These are phyloP conservation scores for Didymella pinodella DNA, from an alignment of 2,329 filamentous ascomycete species.

Conservation along the genomic window DNA sequence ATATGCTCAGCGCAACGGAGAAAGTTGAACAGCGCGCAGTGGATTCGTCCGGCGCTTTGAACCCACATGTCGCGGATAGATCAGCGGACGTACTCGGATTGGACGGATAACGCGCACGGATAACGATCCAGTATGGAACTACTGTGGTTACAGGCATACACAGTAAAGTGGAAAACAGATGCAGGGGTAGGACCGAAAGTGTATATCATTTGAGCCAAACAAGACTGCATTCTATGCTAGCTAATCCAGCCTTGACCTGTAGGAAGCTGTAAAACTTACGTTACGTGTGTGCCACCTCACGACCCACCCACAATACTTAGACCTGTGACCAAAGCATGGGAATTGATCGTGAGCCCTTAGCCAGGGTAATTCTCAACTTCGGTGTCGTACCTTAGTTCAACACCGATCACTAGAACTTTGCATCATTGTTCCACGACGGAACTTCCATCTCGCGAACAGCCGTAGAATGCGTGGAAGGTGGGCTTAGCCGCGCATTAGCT, in stretches of 20 bases:
- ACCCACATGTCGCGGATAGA: slow-evolving; percentile 1
- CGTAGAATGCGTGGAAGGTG: slow-evolving; percentile 7
- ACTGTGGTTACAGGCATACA: too few relatives aligned
- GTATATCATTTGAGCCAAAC: too few relatives aligned
- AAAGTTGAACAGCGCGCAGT: not conserved
- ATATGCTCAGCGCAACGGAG: not conserved
- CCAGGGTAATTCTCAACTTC: not conserved
- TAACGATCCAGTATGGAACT: not conserved
- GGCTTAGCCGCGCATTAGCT: slow-evolving; percentile 27
- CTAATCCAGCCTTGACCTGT: too few relatives aligned
- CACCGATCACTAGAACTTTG: not conserved
- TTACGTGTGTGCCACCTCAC: too few relatives aligned
- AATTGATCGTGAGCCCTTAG: not conserved
- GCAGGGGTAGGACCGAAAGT: too few relatives aligned
- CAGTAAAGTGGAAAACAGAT: too few relatives aligned
- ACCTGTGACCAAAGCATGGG: too few relatives aligned
- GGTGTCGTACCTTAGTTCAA: not conserved
- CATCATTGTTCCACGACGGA: not conserved
- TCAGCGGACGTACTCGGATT: not conserved
- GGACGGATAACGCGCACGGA: slow-evolving; percentile 3
- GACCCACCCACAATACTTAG: too few relatives aligned
- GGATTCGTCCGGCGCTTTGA: not conserved
- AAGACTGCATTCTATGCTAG: too few relatives aligned
- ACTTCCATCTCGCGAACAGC: slow-evolving; percentile 4
- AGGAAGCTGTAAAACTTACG: too few relatives aligned